These are phyloP conservation scores for Solanum bulbocastanum DNA, from an alignment of 257 asterid species.

Conservation along the genomic window DNA sequence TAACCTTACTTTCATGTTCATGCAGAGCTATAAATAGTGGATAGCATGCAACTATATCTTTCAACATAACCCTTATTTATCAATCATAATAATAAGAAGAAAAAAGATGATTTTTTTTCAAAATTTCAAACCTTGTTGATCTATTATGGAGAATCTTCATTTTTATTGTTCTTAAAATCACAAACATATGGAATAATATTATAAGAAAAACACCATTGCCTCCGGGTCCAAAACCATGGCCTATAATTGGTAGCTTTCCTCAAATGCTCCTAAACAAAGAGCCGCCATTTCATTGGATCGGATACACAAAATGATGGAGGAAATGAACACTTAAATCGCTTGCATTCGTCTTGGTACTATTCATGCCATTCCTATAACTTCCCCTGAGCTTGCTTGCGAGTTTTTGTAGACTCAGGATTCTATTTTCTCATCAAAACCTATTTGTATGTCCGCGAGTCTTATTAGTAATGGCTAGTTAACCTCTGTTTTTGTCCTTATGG, in stretches of 20 bases:
- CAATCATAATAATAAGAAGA: too few species aligned
- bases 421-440: constrained; percentile 4
- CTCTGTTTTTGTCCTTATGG: background rate
- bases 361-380: constrained; percentile 4
- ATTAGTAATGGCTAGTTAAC: background rate
- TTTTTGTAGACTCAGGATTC: constrained; percentile 5
- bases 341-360: background rate
- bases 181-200: background rate
- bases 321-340: constrained; percentile 5
- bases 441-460: background rate
- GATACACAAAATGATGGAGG: constrained; percentile 10
- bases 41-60: background rate
- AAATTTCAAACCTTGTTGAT: background rate
- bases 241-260: background rate
- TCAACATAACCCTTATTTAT: background rate
- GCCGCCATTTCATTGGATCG: constrained; percentile 1
- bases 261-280: background rate
- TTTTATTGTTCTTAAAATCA: background rate
- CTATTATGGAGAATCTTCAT: background rate
- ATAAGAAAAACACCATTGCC: background rate
- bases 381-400: constrained; percentile 15
- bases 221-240: constrained; percentile 12
- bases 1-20: background rate
- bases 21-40: background rate
- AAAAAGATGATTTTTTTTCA: background rate